Percentiles rank a stretch among this genome's conserved stretches.
These are phyloP conservation scores for Stipa capillata DNA, from an alignment of 176 grass and related monocot genomes.

Conservation along the genomic window DNA sequence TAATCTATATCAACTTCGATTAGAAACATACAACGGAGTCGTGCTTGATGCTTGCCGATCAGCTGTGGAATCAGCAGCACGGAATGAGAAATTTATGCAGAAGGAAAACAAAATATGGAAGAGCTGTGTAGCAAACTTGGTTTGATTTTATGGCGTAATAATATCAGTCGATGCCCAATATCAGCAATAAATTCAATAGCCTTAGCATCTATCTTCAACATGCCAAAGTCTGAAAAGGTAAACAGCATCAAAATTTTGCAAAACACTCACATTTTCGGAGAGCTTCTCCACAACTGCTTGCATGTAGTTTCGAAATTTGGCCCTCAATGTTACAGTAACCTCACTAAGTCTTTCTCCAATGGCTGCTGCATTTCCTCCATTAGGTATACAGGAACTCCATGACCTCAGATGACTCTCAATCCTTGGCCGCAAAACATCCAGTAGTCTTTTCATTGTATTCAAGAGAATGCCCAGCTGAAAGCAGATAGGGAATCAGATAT, in stretches of 20 bases:
- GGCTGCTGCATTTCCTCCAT: conserved; percentile 46
- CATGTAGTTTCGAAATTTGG: conserved; percentile 94
- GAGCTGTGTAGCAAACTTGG: neutral
- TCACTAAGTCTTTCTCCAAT: conserved; percentile 85
- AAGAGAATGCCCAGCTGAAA: conserved; percentile 90
- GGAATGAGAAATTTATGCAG: neutral
- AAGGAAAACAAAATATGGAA: neutral
- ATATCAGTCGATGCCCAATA: neutral
- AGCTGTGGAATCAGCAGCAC: neutral
- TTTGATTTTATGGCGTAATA: neutral
- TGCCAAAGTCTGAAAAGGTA: neutral
- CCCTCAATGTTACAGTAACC: conserved; percentile 75
- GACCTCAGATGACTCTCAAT: conserved; percentile 89
- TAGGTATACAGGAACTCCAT: conserved; percentile 90
- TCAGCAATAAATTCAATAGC: neutral
- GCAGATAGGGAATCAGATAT: conserved; percentile 5
- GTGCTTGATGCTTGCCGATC: neutral
- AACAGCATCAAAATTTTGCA: neutral
- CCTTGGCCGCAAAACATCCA: conserved; percentile 74
- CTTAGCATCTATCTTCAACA: neutral
- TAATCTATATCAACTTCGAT: neutral
- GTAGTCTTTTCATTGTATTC: conserved; percentile 93
- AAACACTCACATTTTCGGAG: conserved; percentile 71
- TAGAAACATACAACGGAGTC: neutral
- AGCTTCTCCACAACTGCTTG: conserved; percentile 97